Evolutionary conservation across 2,329 filamentous ascomycete genomes (phyloP).

Genomic region (Lachnellula cervina): DNA sequence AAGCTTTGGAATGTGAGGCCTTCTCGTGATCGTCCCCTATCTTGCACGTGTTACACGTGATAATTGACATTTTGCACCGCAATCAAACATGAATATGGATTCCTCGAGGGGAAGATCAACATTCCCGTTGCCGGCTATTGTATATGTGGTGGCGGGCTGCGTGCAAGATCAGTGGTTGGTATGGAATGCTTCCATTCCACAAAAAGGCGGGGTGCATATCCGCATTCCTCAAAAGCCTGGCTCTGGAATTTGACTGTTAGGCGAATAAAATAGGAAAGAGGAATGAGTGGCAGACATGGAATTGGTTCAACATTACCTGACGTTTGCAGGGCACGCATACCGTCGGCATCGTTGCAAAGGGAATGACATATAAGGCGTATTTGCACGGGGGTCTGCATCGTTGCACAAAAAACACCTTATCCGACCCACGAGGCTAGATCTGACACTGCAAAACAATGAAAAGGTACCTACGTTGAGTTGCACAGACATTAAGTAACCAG

Average conservation of each 20-base stretch:
- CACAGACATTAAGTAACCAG: too few relatives aligned
- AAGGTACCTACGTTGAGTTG: neutral
- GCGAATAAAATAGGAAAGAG: neutral
- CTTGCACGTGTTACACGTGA: conserved; percentile 15
- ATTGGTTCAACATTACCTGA: neutral
- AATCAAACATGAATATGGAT: conserved; percentile 13
- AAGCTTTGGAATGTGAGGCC: conserved; percentile 19
- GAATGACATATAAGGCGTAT: too few relatives aligned
- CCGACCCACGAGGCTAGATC: neutral
- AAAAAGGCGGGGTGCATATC: neutral
- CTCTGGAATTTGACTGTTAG: neutral
- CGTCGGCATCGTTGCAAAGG: too few relatives aligned
- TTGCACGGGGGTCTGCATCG: too few relatives aligned
- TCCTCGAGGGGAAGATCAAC: conserved; percentile 6
- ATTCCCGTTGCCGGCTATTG: conserved; percentile 1
- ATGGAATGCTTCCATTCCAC: conserved; percentile 4
- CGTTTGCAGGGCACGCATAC: too few relatives aligned
- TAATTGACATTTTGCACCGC: conserved; percentile 3
- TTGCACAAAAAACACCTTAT: too few relatives aligned
- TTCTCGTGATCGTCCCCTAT: conserved; percentile 2
- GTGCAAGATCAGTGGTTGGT: neutral
- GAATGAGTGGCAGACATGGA: neutral
- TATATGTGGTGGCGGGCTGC: neutral
- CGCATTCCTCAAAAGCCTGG: neutral
- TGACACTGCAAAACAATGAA: neutral